These are phyloP conservation scores for Termitomyces heimii DNA, from an alignment of 768 basidiomycete genomes.

Conservation along the genomic window DNA sequence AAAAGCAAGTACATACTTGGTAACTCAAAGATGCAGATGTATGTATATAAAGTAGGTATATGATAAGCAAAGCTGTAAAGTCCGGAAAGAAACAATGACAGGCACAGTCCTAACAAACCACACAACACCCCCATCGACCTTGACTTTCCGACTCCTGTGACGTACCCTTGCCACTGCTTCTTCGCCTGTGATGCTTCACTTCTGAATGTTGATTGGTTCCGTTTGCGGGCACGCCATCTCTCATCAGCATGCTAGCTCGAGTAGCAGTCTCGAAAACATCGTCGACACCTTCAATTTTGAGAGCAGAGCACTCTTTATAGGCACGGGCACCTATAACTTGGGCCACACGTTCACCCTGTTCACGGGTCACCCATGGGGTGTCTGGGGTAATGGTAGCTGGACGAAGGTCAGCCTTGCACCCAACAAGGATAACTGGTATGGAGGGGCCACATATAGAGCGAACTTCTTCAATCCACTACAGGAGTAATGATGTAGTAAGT, in stretches of 20 bases:
- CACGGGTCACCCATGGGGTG: slow-evolving; percentile 59
- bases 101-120: slow-evolving; percentile 46
- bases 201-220: slow-evolving; percentile 29
- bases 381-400: slow-evolving; percentile 41
- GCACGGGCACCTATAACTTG: slow-evolving; percentile 82
- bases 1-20: slow-evolving; percentile 15
- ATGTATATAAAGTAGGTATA: slow-evolving; percentile 20
- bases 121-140: slow-evolving; percentile 64
- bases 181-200: slow-evolving; percentile 44
- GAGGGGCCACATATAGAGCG: slow-evolving; percentile 89
- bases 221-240: slow-evolving; percentile 67
- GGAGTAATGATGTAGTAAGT: slow-evolving; percentile 11
- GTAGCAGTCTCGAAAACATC: slow-evolving; percentile 98
- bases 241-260: slow-evolving; percentile 92
- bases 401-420: slow-evolving; percentile 92
- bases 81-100: slow-evolving; percentile 12
- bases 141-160: slow-evolving; percentile 39
- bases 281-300: slow-evolving; percentile 90
- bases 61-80: slow-evolving; percentile 17
- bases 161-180: slow-evolving; percentile 41
- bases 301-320: slow-evolving; percentile 92
- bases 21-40: slow-evolving; percentile 22
- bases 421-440: slow-evolving; percentile 93
- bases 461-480: slow-evolving; percentile 97
- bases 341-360: slow-evolving; percentile 79